phyloP scores from a whole-genome alignment of 176 grass and related monocot species.

The Musa beccarii region DNA sequence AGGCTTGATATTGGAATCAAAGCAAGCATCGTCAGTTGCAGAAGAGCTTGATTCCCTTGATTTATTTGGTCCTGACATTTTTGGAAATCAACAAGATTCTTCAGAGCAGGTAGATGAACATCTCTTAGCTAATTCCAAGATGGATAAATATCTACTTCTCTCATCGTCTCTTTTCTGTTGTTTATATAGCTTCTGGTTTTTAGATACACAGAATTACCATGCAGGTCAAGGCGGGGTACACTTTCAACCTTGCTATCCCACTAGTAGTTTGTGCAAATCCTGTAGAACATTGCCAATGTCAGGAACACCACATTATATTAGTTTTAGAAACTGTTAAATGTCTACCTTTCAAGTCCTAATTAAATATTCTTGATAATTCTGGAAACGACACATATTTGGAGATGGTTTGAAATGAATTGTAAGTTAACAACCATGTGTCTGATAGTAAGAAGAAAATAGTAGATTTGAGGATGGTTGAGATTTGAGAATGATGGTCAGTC shows the following conservation, averaged over 20 bases:
- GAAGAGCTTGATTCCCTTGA: constrained; percentile 24
- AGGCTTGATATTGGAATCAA: constrained; percentile 38
- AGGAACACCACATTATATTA: not conserved
- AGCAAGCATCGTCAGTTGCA: constrained; percentile 24
- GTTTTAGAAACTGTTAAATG: not conserved
- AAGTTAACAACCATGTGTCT: too few species aligned
- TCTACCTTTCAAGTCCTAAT: not conserved
- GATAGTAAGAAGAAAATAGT: too few species aligned
- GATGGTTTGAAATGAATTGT: too few species aligned
- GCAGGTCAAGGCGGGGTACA: not conserved
- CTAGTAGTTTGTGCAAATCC: not conserved
- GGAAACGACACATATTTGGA: too few species aligned
- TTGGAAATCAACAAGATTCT: constrained; percentile 23
- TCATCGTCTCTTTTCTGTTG: not conserved
- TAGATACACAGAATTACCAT: not conserved
- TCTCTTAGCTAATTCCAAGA: not conserved
- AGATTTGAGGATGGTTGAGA: too few species aligned
- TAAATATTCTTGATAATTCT: not conserved
- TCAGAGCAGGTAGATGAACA: constrained; percentile 2
- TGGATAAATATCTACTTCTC: not conserved
- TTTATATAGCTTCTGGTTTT: not conserved
- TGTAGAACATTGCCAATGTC: not conserved
- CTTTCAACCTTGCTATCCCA: not conserved
- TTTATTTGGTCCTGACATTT: constrained; percentile 27
- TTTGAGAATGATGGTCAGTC: not conserved